These are phyloP conservation scores for Fusarium paranaense DNA, from an alignment of 2,329 filamentous ascomycete genomes.

Conservation along the genomic window DNA sequence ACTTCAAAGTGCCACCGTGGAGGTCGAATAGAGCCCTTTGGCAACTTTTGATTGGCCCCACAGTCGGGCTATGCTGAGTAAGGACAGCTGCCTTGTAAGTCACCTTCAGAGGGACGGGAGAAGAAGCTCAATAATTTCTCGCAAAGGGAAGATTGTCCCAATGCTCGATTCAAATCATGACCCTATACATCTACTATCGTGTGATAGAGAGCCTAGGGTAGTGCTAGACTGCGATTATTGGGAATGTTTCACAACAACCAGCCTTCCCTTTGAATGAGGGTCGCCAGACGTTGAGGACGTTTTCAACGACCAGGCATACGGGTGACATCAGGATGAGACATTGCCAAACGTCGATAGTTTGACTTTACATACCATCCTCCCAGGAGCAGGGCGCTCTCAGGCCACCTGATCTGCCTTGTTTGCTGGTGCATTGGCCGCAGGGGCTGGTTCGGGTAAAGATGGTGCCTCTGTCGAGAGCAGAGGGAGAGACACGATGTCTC, in stretches of 20 bases:
- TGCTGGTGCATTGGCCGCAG: slow-evolving; percentile 27
- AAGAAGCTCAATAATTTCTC: not conserved
- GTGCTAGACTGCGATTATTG: slow-evolving; percentile 11
- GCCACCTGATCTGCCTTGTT: slow-evolving; percentile 17
- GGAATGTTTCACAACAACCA: slow-evolving; percentile 30
- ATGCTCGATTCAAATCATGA: not conserved
- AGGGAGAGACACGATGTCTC: slow-evolving; percentile 30
- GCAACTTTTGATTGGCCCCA: slow-evolving; percentile 37
- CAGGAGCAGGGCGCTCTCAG: not conserved
- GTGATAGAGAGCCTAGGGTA: not conserved
- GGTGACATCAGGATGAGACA: slow-evolving; percentile 14
- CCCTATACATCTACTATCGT: not conserved
- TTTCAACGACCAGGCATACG: slow-evolving; percentile 9
- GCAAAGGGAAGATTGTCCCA: not conserved
- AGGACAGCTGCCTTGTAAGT: slow-evolving; percentile 19
- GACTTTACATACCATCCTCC: not conserved
- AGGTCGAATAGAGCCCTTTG: slow-evolving; percentile 25
- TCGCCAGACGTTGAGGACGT: slow-evolving; percentile 9
- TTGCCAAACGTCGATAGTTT: not conserved
- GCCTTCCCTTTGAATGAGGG: slow-evolving; percentile 17
- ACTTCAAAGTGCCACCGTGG: slow-evolving; percentile 29
- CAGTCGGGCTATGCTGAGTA: slow-evolving; percentile 23
- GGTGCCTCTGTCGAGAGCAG: slow-evolving; percentile 23
- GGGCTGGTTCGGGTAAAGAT: slow-evolving; percentile 32
- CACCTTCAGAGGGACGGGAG: not conserved